Evolutionary conservation across 345 rosid species (phyloP), one percentile per base, ranked within the genome.

Genomic region (Combretum micranthum): DNA sequence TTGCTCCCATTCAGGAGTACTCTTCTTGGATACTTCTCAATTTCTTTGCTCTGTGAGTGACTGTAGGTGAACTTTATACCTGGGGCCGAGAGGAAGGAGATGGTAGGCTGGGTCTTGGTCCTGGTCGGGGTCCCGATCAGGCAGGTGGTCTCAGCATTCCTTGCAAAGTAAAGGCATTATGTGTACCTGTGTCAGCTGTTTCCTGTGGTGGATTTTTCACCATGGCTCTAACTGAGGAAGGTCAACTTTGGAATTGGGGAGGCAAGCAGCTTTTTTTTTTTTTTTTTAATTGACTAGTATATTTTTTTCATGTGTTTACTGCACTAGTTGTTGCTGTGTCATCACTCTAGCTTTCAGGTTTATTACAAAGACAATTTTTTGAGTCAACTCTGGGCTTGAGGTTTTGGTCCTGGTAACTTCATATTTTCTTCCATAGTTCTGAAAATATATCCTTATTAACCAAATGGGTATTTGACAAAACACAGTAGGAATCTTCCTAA

Each of bases 41-140:
- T 54, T 20, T 37, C 0, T 7, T 37, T 51, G 48, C 26, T 53
- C n/a, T 51, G 64, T 45, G 20, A 44, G 68, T 60, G 44, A 59
- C 65, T 48, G 10, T 59, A 86, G 97, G 97, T 15, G 96, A 86
- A 55, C 57, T 92, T 45, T 88, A 77, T 67, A 92, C 83, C 59
- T 86, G 96, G 97, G 97, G 95, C 64, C 77, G 96, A 72, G 97
- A 92, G 52, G 96, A 92, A 76, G 99, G 94, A 25, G 99, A 89
- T 45, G 97, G 99, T 21, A 81, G 99, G 65, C 72, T 92, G 59
- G 99, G 99, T 51, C 91, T 89, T 18, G 99, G 99, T 49, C 89
- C 97, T 69, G 83, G 80, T 8, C 72, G 83, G 22, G 97, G 99
- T 50, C 99, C 96, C 44, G 87, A 89, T 60, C 95, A 88, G 77